Base-by-base conservation (phyloP, 2,329 filamentous ascomycete species). In the Zymoseptoria crescenta region DNA sequence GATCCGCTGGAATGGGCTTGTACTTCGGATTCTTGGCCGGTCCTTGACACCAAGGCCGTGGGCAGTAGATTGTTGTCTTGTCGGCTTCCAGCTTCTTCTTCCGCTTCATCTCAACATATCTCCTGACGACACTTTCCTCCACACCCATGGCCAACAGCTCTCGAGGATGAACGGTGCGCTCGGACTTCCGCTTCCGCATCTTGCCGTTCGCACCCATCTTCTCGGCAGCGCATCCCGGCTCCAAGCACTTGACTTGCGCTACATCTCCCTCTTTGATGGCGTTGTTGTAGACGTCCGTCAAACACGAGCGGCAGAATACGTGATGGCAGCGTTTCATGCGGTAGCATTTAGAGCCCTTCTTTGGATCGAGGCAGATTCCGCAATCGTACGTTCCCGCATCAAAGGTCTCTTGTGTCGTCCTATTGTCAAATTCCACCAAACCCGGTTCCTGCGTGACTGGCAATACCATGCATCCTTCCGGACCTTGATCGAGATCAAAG, bases 81-180 rank as follows among this genome's bases (percentile, higher is more conserved):
- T 97, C 92, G 0, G 90, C 87, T 73, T 97, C 94, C 2, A 97
- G 83, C 72, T 91, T 88, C 64, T 88, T 89, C 77, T 97, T 97
- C 69, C 96, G 89, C 76, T 94, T 96, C 61, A 97, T 81, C 45
- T 85, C 86, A 4, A 96, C 89, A 72, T 95, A 99, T 57, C 94
- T 87, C 69, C 89, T 87, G 1, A 96, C 91, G 35, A 81, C 82
- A 16, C 88, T 84, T 59, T 87, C 82, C 8, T 74, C 65, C 13
- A 81, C 65, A 2, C 77, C 77, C 59, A 81, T 80, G 24, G 75
- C 73, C 54, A 81, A 77, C 49, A 97, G 81, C 74, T 97, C 92
- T 68, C 88, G 89, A 0, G 93, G 91, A 64, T 84, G 91, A 64
- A 96, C 77, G 9, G 86, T 83, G 1, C 82, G 82, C 67, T 87